Evolutionary conservation across 176 grass and related monocot species (phyloP), one percentile per base, ranked within the genome.

Genomic region (Olyra latifolia): DNA sequence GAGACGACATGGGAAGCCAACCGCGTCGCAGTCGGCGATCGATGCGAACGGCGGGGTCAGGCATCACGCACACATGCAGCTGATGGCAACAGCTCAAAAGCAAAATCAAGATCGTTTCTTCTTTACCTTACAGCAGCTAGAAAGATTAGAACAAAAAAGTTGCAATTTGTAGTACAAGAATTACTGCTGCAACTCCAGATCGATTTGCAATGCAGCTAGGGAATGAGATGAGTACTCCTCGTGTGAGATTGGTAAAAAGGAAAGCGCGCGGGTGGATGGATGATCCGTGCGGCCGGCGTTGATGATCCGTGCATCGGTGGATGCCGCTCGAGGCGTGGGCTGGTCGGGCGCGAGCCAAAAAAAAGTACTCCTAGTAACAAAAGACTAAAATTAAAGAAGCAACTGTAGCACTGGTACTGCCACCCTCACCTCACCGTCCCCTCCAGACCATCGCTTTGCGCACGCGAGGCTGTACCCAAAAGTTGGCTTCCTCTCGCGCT

Each of bases 381-480:
- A 35, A 35, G 32, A 17, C 0, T 14, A 16, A 64, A 50, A 53
- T 8, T 80, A 47, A 70, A 53, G 2, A 72, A 53, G 7, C 27
- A 65, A 64, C 63, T 59, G 19, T 69, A 76, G 60, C 15, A 17
- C 4, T 46, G 66, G 38, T 25, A 7, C 11, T 1, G 12, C 14
- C 16, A 23, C 54, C 52, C n/a, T 10, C n/a, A n/a, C n/a, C n/a
- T n/a, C n/a, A n/a, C n/a, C n/a, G n/a, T 9, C 45, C 45, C 3
- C 55, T 1, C 7, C 13, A 2, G 0, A 12, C 0, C 52, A 29
- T 24, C 0, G 80, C 77, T 92, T 47, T 48, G 74, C 25, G 74
- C 83, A 86, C 74, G 57, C 80, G 16, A 43, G 20, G 10, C 38
- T 35, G 76, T 22, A 75, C 67, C 64, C 66, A 67, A 79, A 52